Percentiles rank a stretch among this genome's conserved stretches.
Evolutionary conservation across 2,329 filamentous ascomycete species (phyloP).

Genomic region (Cercospora sp.): DNA sequence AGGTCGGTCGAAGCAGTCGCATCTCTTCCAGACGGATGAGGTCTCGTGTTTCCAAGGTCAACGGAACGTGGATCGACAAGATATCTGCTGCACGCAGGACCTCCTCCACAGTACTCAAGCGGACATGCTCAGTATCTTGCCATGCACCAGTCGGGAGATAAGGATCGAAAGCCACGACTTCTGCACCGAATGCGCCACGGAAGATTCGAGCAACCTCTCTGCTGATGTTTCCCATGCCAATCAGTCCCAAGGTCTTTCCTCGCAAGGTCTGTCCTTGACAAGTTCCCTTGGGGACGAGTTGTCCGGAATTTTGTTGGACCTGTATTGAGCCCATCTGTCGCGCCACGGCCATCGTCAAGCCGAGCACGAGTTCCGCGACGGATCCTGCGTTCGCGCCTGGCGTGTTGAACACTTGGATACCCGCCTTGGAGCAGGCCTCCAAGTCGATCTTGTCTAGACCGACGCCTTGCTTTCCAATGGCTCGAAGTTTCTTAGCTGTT

Average conservation of each 20-base stretch:
- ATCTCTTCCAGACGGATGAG: slow-evolving; percentile 37
- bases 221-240: slow-evolving; percentile 45
- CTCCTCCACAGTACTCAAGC: slow-evolving; percentile 31
- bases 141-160: slow-evolving; percentile 29
- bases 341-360: slow-evolving; percentile 35
- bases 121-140: slow-evolving; percentile 30
- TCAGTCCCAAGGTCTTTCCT: slow-evolving; percentile 39
- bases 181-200: slow-evolving; percentile 32
- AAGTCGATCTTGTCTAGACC: slow-evolving; percentile 51
- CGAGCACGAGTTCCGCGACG: slow-evolving; percentile 40
- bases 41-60: slow-evolving; percentile 32
- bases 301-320: slow-evolving; percentile 25
- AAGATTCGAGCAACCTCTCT: slow-evolving; percentile 38
- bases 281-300: slow-evolving; percentile 43
- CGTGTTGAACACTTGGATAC: slow-evolving; percentile 51
- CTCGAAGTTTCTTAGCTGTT: slow-evolving; percentile 37
- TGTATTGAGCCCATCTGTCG: slow-evolving; percentile 38
- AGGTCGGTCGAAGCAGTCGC: slow-evolving; percentile 30
- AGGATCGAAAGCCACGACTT: slow-evolving; percentile 41
- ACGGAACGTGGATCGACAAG: slow-evolving; percentile 38
- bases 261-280: slow-evolving; percentile 43
- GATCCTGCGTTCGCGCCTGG: slow-evolving; percentile 46
- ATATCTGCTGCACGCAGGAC: slow-evolving; percentile 38
- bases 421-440: slow-evolving; percentile 41
- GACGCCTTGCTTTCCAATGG: slow-evolving; percentile 52